Conservation (phyloP, 257 asterid species). For the Solanum ossicruentum region DNA sequence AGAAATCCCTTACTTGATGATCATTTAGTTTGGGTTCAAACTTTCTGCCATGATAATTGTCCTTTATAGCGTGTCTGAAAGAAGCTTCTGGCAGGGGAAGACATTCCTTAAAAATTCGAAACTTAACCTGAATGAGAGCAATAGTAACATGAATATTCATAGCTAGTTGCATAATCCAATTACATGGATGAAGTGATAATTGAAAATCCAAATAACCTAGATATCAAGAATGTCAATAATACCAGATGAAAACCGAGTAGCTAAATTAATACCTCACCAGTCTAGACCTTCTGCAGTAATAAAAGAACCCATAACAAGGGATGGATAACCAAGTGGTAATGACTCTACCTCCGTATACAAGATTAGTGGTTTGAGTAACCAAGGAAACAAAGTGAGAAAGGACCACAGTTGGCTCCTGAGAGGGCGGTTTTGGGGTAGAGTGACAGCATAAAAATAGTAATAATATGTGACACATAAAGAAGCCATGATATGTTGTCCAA, state of each 20-base stretch:
- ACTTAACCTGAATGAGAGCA: conserved; percentile 51
- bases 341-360: not conserved
- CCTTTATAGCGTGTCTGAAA: conserved; percentile 36
- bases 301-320: not conserved
- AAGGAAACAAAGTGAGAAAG: not conserved
- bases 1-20: conserved; percentile 36
- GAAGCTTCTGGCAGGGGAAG: conserved; percentile 56
- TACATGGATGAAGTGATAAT: not conserved
- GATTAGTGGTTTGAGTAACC: not conserved
- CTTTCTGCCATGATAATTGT: conserved; percentile 44
- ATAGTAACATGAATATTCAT: not conserved
- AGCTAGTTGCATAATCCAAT: not conserved
- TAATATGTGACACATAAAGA: not conserved
- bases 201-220: not conserved
- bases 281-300: not conserved
- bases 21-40: conserved; percentile 59
- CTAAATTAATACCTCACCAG: not conserved
- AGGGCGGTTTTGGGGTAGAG: not conserved
- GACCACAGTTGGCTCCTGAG: not conserved
- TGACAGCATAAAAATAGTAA: not conserved
- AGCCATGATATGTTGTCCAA: not conserved
- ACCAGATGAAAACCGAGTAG: not conserved
- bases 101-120: conserved; percentile 58
- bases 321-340: not conserved
- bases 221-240: not conserved